phyloP scores from a whole-genome alignment of 331 rosid species.

The Spiraea crenata region DNA sequence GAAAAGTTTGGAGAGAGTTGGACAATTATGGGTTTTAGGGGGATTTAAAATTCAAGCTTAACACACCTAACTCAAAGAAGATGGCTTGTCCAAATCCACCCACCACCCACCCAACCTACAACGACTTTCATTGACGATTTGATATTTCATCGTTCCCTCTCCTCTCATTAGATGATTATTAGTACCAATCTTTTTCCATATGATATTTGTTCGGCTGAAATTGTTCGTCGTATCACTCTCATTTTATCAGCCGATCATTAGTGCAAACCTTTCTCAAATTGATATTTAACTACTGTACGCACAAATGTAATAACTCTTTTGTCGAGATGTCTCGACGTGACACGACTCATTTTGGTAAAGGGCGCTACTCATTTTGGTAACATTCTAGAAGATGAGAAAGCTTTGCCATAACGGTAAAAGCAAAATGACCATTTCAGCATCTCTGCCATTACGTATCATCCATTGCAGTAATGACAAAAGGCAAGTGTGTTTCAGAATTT shows the following conservation, averaged over 20 bases:
- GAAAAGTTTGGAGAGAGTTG: background rate
- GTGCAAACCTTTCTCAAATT: no score
- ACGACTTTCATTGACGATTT: slow-evolving; percentile 18
- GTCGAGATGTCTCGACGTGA: background rate
- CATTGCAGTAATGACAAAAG: background rate
- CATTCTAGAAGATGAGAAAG: background rate
- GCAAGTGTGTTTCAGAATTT: no score
- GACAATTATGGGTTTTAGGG: background rate
- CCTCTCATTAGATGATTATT: no score
- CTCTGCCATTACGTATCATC: background rate
- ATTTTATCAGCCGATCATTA: no score
- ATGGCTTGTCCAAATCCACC: slow-evolving; percentile 16
- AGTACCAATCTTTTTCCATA: no score
- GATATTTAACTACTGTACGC: no score
- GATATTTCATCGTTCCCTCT: background rate
- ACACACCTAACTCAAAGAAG: slow-evolving; percentile 15
- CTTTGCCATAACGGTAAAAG: slow-evolving; percentile 1
- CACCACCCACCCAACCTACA: slow-evolving; percentile 20
- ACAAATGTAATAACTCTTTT: background rate
- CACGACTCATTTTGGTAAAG: background rate
- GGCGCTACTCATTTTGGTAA: no score
- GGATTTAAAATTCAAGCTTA: slow-evolving; percentile 9
- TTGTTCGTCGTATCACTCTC: no score
- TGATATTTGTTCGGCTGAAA: no score
- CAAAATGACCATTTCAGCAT: background rate